These are phyloP conservation scores for Asterella californica DNA, from an alignment of 225 moss, liverwort and hornwort species.

Conservation along the genomic window DNA sequence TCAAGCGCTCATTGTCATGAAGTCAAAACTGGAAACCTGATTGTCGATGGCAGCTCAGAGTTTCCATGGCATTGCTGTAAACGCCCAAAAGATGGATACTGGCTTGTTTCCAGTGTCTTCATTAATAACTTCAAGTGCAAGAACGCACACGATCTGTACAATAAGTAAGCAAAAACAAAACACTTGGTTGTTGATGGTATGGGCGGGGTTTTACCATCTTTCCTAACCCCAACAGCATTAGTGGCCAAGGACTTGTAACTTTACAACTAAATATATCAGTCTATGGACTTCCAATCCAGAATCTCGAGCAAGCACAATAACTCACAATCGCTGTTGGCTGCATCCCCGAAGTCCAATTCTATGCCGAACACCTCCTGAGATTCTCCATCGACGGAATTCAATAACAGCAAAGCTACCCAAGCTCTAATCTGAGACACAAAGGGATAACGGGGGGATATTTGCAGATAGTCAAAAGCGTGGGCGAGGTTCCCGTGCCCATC, in stretches of 20 bases:
- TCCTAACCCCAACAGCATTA: background rate
- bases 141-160: constrained; percentile 13
- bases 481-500: constrained; percentile 76
- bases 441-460: constrained; percentile 70
- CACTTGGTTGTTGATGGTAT: background rate
- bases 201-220: background rate
- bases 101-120: background rate
- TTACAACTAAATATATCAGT: constrained; percentile 13
- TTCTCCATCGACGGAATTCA: constrained; percentile 44
- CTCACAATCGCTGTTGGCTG: constrained; percentile 74
- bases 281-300: constrained; percentile 82
- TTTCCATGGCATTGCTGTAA: background rate
- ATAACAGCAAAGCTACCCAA: constrained; percentile 73
- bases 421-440: constrained; percentile 83
- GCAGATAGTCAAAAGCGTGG: constrained; percentile 71
- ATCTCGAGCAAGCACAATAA: constrained; percentile 82
- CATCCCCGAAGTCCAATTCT: constrained; percentile 77
- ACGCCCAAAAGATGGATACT: background rate
- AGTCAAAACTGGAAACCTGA: background rate
- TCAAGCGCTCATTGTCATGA: background rate
- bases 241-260: constrained; percentile 3
- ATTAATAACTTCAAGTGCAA: background rate
- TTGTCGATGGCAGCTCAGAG: background rate
- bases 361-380: constrained; percentile 78
- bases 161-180: background rate